phyloP scores from a whole-genome alignment of 2,329 filamentous ascomycete species.

The Polychaeton citri region DNA sequence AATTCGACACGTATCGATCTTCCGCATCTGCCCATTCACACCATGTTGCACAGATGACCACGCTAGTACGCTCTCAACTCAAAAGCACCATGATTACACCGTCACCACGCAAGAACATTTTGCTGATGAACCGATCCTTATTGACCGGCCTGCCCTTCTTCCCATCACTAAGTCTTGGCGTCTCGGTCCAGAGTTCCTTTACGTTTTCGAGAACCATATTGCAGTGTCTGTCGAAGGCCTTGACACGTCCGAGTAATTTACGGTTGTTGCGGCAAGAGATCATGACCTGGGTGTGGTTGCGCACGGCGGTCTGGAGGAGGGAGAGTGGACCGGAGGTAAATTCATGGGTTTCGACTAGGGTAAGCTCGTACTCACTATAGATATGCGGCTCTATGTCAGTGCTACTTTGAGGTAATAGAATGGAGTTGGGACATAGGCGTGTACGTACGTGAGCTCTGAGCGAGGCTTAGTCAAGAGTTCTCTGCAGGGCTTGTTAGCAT shows the following conservation, averaged over 20 bases:
- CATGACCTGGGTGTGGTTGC: slow-evolving; percentile 86
- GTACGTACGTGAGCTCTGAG: slow-evolving; percentile 74
- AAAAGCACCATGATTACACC: slow-evolving; percentile 78
- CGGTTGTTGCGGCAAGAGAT: slow-evolving; percentile 98
- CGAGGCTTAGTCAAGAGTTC: slow-evolving; percentile 82
- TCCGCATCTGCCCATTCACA: too few relatives aligned
- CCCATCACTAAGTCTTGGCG: slow-evolving; percentile 64
- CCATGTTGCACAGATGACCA: too few relatives aligned
- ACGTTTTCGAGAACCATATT: slow-evolving; percentile 98
- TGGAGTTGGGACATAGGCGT: not conserved
- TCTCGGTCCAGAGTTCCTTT: slow-evolving; percentile 99
- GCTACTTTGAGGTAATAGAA: slow-evolving; percentile 6
- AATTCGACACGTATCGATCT: too few relatives aligned
- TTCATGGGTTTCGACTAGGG: slow-evolving; percentile 67
- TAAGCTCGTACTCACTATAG: slow-evolving; percentile 75
- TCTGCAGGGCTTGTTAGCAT: slow-evolving; percentile 36
- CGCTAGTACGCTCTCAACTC: too few relatives aligned
- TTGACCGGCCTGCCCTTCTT: slow-evolving; percentile 87
- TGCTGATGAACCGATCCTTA: slow-evolving; percentile 96
- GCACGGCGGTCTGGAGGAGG: slow-evolving; percentile 91
- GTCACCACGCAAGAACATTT: slow-evolving; percentile 87
- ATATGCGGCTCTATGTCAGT: slow-evolving; percentile 8
- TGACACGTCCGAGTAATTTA: slow-evolving; percentile 91
- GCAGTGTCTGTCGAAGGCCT: slow-evolving; percentile 97
- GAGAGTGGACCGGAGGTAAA: slow-evolving; percentile 72